phyloP scores from a whole-genome alignment of 768 basidiomycete genomes.

The Mycena floridula region DNA sequence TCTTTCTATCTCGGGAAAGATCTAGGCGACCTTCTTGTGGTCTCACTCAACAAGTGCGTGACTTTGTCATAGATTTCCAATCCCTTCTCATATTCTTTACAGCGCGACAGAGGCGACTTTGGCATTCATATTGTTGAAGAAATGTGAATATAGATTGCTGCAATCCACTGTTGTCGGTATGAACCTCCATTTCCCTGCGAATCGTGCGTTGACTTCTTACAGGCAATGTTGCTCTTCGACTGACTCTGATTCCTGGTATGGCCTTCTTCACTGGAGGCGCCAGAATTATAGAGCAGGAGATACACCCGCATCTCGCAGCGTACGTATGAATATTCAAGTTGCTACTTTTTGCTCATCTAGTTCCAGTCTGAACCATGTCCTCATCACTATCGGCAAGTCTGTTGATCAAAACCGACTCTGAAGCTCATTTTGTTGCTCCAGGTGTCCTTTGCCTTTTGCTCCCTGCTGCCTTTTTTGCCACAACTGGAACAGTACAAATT shows the following conservation, averaged over 20 bases:
- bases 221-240: conserved; percentile 70
- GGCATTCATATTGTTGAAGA: conserved; percentile 57
- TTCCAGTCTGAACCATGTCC: not conserved
- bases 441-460: conserved; percentile 58
- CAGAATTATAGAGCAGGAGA: conserved; percentile 56
- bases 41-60: conserved; percentile 60
- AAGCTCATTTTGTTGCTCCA: too few species aligned
- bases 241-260: conserved; percentile 63
- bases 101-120: conserved; percentile 69
- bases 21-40: conserved; percentile 57
- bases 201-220: not conserved
- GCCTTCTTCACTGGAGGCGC: conserved; percentile 68
- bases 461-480: conserved; percentile 63
- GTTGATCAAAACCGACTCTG: too few species aligned
- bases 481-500: conserved; percentile 27
- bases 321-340: too few species aligned
- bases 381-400: not conserved
- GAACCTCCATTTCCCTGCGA: not conserved
- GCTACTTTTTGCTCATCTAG: too few species aligned
- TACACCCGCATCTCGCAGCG: too few species aligned
- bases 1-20: conserved; percentile 53
- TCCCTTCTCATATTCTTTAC: conserved; percentile 1
- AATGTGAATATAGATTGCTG: conserved; percentile 62
- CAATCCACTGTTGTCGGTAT: conserved; percentile 62
- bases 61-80: not conserved